These are phyloP conservation scores for Avicennia marina DNA, from an alignment of 257 asterid genomes.

Conservation along the genomic window DNA sequence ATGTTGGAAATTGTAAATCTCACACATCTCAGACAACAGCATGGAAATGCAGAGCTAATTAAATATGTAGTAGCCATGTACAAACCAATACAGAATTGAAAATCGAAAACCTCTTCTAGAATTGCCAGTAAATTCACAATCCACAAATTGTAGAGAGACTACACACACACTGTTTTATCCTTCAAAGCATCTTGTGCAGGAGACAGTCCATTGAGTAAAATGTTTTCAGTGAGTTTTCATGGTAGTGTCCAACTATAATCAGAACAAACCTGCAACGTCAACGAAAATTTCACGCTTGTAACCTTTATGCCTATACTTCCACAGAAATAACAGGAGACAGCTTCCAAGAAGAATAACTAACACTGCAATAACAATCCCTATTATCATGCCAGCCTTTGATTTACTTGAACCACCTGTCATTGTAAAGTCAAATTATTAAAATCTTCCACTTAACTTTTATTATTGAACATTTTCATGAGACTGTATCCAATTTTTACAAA, in stretches of 20 bases:
- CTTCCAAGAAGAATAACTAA: slow-evolving; percentile 58
- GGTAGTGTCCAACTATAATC: not conserved
- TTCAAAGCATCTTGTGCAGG: no score
- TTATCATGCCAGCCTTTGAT: slow-evolving; percentile 52
- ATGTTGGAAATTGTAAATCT: no score
- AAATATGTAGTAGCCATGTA: no score
- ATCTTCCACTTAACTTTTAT: not conserved
- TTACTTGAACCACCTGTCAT: slow-evolving; percentile 61
- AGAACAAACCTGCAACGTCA: slow-evolving; percentile 77
- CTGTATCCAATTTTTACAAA: not conserved
- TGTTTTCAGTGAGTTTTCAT: not conserved
- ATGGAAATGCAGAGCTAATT: no score
- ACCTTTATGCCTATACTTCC: slow-evolving; percentile 56
- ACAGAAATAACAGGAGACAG: slow-evolving; percentile 43
- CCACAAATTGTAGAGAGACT: no score
- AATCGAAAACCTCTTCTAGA: no score
- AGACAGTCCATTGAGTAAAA: no score
- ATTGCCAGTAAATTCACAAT: no score
- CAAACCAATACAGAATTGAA: no score
- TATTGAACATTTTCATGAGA: no score
- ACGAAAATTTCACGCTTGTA: slow-evolving; percentile 70
- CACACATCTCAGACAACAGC: no score
- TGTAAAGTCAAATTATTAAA: not conserved
- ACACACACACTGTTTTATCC: no score
- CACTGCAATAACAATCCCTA: slow-evolving; percentile 62